Base-by-base conservation (phyloP, 768 basidiomycete genomes). In the Multifurca ochricompacta region DNA sequence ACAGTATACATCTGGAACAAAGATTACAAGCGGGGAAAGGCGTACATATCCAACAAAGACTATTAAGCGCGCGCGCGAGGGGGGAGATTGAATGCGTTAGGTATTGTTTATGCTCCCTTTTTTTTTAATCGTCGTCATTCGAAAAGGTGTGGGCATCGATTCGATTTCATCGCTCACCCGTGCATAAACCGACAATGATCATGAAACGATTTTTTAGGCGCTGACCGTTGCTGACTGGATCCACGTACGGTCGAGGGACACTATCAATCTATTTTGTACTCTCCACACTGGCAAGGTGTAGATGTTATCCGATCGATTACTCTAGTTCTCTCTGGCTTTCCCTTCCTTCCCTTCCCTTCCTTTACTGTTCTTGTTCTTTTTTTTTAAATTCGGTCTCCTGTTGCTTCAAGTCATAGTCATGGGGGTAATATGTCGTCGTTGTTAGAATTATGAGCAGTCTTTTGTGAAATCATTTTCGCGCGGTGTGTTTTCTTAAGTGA, bases 1-100 rank as follows among this genome's bases (percentile, higher is more conserved):
- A 0, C 0, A 9, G 2, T 6, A 6, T 1, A 0, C 7, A 21
- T 13, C 4, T 0, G 0, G 0, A 13, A 32, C 0, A 0, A 1
- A 0, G 37, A 56, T 13, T 32, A 3, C 4, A 51, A 40, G 21
- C 43, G 28, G 13, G 14, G 19, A 4, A 21, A 2, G 4, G 25
- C 8, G 21, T 4, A n/a, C n/a, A n/a, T n/a, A n/a, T n/a, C n/a
- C n/a, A n/a, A n/a, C n/a, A n/a, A n/a, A n/a, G n/a, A n/a, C n/a
- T n/a, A n/a, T n/a, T n/a, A n/a, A n/a, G n/a, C n/a, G n/a, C n/a
- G n/a, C n/a, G n/a, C n/a, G n/a, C n/a, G n/a, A n/a, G n/a, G n/a
- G n/a, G n/a, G n/a, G n/a, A n/a, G n/a, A n/a, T n/a, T n/a, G n/a
- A n/a, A n/a, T n/a, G n/a, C n/a, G n/a, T n/a, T n/a, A n/a, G n/a